phyloP scores from a whole-genome alignment of 345 rosid genomes.

The Citrus cavaleriei region DNA sequence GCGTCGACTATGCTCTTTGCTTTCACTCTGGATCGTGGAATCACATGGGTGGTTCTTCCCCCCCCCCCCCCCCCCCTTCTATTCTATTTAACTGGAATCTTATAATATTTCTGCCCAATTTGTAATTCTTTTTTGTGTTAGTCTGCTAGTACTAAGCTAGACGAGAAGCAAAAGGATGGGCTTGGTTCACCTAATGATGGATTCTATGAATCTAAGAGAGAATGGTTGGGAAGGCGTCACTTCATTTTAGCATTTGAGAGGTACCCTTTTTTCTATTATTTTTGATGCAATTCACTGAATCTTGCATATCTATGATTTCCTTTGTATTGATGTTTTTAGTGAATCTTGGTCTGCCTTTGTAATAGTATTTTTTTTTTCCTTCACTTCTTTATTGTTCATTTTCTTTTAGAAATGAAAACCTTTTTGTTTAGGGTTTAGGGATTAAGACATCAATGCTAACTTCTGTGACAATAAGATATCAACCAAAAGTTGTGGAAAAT shows the following conservation, averaged over 20 bases:
- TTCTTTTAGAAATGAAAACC: background rate
- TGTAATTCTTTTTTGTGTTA: slow-evolving; percentile 23
- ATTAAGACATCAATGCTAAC: background rate
- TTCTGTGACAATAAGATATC: background rate
- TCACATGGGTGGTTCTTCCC: slow-evolving; percentile 79
- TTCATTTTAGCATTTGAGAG: slow-evolving; percentile 89
- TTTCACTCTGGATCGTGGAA: slow-evolving; percentile 88
- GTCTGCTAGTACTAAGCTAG: slow-evolving; percentile 76
- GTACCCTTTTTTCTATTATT: slow-evolving; percentile 24
- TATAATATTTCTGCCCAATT: background rate
- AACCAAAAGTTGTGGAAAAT: background rate
- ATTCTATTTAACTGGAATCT: slow-evolving; percentile 7
- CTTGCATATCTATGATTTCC: background rate
- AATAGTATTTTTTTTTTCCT: background rate
- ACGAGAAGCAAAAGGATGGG: slow-evolving; percentile 77
- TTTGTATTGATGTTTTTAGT: background rate
- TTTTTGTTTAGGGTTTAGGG: background rate
- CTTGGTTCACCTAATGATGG: slow-evolving; percentile 82
- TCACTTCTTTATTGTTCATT: background rate
- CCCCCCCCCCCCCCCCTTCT: background rate
- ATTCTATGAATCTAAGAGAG: slow-evolving; percentile 94
- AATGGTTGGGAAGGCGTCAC: slow-evolving; percentile 95
- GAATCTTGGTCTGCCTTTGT: background rate
- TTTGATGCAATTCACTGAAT: background rate
- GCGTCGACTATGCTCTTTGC: slow-evolving; percentile 89